Conservation (phyloP, 805 yeast genomes). For the Torulaspora microellipsoides region DNA sequence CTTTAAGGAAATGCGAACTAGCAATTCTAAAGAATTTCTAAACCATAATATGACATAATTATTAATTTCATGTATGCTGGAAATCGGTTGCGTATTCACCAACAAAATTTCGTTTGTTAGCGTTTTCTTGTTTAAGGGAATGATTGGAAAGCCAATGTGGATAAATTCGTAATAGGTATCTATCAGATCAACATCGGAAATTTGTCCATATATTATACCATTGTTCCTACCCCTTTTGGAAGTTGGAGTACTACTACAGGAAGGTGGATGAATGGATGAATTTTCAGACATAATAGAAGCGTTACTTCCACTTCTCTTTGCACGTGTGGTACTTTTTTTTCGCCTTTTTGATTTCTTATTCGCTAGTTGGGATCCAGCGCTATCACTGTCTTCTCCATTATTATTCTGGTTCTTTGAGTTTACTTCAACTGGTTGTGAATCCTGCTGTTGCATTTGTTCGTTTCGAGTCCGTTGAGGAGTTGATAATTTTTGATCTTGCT, state of each 20-base stretch:
- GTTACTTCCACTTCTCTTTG: slow-evolving; percentile 5
- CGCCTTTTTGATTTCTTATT: slow-evolving; percentile 7
- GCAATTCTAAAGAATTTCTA: slow-evolving; percentile 31
- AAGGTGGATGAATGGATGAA: slow-evolving; percentile 6
- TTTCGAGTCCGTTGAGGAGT: background rate
- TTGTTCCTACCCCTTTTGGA: background rate
- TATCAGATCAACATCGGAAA: slow-evolving; percentile 38
- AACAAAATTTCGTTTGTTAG: slow-evolving; percentile 29
- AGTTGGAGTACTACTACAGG: slow-evolving; percentile 1
- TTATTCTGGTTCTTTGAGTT: no score
- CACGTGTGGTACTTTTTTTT: slow-evolving; percentile 8
- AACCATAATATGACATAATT: slow-evolving; percentile 32
- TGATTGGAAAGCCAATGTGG: slow-evolving; percentile 37
- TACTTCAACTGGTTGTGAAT: background rate
- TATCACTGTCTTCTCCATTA: background rate
- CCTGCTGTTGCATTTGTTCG: slow-evolving; percentile 3
- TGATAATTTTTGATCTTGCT: slow-evolving; percentile 1
- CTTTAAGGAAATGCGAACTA: slow-evolving; percentile 29
- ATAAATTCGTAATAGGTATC: slow-evolving; percentile 46
- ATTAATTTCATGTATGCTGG: slow-evolving; percentile 32
- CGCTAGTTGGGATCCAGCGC: background rate
- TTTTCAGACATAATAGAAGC: slow-evolving; percentile 5
- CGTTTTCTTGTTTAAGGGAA: slow-evolving; percentile 36
- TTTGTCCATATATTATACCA: slow-evolving; percentile 25
- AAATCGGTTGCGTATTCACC: slow-evolving; percentile 30